Evolutionary conservation across 441 rosid genomes (phyloP).

Genomic region (Populus tomentosa): DNA sequence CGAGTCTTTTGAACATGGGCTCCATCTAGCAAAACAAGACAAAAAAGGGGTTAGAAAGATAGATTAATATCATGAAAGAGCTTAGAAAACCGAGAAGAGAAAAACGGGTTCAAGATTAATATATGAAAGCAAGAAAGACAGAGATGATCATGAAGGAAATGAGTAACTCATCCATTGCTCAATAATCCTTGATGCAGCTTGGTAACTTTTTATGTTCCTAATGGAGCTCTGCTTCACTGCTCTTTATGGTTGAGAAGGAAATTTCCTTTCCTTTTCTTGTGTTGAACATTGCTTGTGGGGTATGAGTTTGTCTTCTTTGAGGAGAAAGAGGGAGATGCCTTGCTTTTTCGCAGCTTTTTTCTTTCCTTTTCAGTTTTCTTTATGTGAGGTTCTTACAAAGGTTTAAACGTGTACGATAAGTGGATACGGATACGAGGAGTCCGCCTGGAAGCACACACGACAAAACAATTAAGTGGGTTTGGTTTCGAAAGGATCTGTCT

Average conservation of each 20-base stretch:
- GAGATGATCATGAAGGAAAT: neutral
- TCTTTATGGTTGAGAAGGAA: neutral
- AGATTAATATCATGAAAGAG: neutral
- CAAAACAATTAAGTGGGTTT: neutral
- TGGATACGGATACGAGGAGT: neutral
- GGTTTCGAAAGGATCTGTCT: neutral
- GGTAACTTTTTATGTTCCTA: neutral
- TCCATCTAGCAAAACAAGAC: neutral
- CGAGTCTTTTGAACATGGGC: constrained; percentile 59
- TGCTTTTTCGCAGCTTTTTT: neutral
- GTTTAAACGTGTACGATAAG: neutral
- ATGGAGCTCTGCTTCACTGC: neutral
- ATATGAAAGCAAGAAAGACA: neutral
- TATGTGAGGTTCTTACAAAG: neutral
- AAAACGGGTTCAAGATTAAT: neutral
- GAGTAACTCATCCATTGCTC: constrained; percentile 21
- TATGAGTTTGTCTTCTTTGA: neutral
- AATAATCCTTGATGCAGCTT: neutral
- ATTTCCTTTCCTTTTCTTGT: neutral
- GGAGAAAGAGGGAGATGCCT: neutral
- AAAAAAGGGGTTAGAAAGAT: neutral
- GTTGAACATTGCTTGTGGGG: neutral
- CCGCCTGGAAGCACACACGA: neutral
- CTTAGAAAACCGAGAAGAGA: neutral
- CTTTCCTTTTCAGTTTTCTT: neutral